Conservation (phyloP, 129 eudicot species). For the Tagetes patula region DNA sequence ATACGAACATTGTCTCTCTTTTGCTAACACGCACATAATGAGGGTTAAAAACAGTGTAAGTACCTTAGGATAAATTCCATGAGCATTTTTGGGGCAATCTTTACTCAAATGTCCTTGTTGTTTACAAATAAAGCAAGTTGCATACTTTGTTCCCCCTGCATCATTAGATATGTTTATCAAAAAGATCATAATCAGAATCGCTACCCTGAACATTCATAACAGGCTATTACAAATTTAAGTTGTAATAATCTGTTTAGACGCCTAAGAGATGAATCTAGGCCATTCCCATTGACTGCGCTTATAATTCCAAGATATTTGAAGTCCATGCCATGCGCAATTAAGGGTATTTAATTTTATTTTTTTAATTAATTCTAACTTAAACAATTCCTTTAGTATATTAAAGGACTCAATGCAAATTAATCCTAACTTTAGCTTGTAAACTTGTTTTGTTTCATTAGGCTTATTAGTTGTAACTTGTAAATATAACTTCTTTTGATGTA, state of each 20-base stretch:
- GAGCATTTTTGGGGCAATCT: constrained; percentile 89
- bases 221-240: neutral
- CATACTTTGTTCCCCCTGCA: constrained; percentile 91
- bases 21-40: neutral
- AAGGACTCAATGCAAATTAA: too few relatives aligned
- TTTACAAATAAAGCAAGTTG: constrained; percentile 86
- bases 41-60: neutral
- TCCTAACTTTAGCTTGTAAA: too few relatives aligned
- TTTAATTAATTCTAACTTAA: too few relatives aligned
- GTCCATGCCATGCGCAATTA: too few relatives aligned
- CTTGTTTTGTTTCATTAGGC: too few relatives aligned
- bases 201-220: neutral
- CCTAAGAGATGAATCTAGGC: too few relatives aligned
- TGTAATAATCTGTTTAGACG: neutral
- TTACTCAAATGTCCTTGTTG: constrained; percentile 92
- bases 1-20: neutral
- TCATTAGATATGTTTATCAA: constrained; percentile 20
- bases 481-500: too few relatives aligned
- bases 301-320: too few relatives aligned
- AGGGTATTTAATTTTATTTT: too few relatives aligned
- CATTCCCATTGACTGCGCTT: too few relatives aligned
- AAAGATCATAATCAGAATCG: neutral
- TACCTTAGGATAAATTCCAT: constrained; percentile 96
- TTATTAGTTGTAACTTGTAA: too few relatives aligned
- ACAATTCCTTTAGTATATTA: too few relatives aligned